Base-by-base conservation (phyloP, 345 rosid species). In the Citrus sp. region DNA sequence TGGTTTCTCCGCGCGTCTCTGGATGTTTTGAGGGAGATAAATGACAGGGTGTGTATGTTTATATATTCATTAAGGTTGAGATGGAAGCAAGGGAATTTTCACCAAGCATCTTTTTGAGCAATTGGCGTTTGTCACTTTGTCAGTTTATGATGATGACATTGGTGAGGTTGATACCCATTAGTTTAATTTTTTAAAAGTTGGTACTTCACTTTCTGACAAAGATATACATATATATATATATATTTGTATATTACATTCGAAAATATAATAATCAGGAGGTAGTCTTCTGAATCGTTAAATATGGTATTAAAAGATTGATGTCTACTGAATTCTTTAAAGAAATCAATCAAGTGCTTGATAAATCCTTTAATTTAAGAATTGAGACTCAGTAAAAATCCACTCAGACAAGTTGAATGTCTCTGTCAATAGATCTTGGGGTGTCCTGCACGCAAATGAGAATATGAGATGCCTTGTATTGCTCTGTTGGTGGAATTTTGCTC, bases 91-190 rank as follows among this genome's bases (percentile, higher is more conserved):
- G 35, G 58, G 70, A 16, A 34, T 2, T 37, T 40, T 63, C 35
- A 38, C 22, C 5, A 49, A 67, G 84, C 74, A 82, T 78, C 80
- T 80, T 78, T 67, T 74, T 66, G 69, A 38, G 74, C 83, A 70
- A 30, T 66, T 28, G 65, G 73, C 3, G 3, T 46, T 78, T 82
- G 87, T 81, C 81, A 35, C 19, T 67, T 65, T 46, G 87, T 81
- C 81, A 35, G 24, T 67, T 65, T 37, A n/a, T 46, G 46, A 79
- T 72, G 51, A 66, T 71, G 60, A 28, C 34, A 16, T 10, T 34
- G 54, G 65, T 58, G 74, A 70, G 64, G 12, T 63, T 0, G 56
- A 46, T 28, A 14, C 68, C 78, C 58, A 5, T 27, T 28, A 25
- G 24, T 25, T 16, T 28, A 28, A 49, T 46, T 25, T 70, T 46